Evolutionary conservation across 495 filamentous ascomycete genomes (phyloP).

Genomic region (Neurospora sp.): DNA sequence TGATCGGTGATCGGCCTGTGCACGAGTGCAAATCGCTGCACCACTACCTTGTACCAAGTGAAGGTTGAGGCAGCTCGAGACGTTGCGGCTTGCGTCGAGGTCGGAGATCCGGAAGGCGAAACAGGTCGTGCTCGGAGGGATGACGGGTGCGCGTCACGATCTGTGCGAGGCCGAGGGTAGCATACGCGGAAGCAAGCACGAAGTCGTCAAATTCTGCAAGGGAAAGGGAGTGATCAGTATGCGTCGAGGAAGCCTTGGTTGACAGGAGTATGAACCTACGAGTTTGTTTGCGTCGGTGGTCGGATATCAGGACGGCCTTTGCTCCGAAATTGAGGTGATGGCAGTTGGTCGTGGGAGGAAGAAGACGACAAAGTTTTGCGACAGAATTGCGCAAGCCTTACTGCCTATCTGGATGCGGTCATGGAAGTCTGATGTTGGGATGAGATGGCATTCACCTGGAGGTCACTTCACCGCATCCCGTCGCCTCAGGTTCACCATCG

Average conservation of each 20-base stretch:
- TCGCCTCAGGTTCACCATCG: not conserved
- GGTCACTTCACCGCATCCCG: not conserved
- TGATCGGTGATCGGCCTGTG: not conserved
- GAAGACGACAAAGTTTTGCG: not conserved
- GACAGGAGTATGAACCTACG: not conserved
- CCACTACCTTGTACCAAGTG: not conserved
- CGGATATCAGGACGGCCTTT: not conserved
- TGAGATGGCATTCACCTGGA: not conserved
- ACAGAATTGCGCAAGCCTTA: not conserved
- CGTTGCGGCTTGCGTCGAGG: not conserved
- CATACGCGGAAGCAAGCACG: not conserved
- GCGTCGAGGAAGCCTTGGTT: not conserved
- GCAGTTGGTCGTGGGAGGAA: not conserved
- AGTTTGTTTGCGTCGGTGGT: not conserved
- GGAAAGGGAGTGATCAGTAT: not conserved
- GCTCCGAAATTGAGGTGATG: not conserved
- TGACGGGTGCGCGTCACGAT: not conserved
- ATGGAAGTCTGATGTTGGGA: not conserved
- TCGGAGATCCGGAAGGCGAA: not conserved
- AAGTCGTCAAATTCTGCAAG: not conserved
- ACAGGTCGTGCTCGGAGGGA: not conserved
- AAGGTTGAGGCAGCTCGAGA: not conserved
- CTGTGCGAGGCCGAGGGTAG: not conserved
- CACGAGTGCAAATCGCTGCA: not conserved
- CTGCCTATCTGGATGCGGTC: not conserved